Percentiles rank a stretch among this genome's conserved stretches.
Conservation (phyloP, 2,329 filamentous ascomycete genomes). For the Dactylonectria estremocensis region DNA sequence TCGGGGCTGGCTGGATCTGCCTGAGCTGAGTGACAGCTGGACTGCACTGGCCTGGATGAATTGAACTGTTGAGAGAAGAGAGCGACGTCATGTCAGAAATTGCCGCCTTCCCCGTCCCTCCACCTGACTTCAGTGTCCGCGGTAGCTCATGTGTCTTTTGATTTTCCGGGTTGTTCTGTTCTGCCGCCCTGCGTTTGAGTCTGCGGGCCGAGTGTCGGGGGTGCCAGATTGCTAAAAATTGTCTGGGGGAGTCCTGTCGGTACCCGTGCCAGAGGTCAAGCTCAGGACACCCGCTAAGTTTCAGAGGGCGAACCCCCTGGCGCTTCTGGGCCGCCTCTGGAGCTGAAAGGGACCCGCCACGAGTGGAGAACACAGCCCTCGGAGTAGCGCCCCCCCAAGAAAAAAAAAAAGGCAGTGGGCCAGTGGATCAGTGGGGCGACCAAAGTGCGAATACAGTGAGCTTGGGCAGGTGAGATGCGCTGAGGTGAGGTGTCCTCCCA, state of each 20-base stretch:
- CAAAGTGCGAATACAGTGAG: conserved; percentile 22
- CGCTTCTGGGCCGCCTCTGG: conserved; percentile 16
- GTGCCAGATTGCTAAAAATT: conserved; percentile 18
- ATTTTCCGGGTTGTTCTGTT: background rate
- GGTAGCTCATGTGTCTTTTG: background rate
- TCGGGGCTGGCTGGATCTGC: background rate
- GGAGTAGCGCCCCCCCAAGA: conserved; percentile 20
- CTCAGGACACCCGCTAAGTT: conserved; percentile 28
- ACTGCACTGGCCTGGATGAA: background rate
- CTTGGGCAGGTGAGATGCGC: conserved; percentile 20
- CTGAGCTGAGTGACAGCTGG: too few relatives aligned
- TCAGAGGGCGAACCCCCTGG: conserved; percentile 28
- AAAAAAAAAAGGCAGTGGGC: conserved; percentile 14
- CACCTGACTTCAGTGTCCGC: background rate
- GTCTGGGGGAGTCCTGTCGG: conserved; percentile 1
- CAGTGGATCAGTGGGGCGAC: conserved; percentile 3
- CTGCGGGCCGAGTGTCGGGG: conserved; percentile 11
- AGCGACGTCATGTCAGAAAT: background rate
- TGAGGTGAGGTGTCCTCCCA: conserved; percentile 28
- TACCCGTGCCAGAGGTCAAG: background rate
- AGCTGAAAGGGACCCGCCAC: conserved; percentile 12
- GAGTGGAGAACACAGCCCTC: conserved; percentile 29
- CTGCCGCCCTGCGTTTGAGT: conserved; percentile 13
- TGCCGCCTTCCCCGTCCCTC: background rate
- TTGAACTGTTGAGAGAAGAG: background rate